A percentile compares a stretch with the other conserved stretches of the same genome.
phyloP scores from a whole-genome alignment of 768 basidiomycete genomes.

The Collybia sordida region DNA sequence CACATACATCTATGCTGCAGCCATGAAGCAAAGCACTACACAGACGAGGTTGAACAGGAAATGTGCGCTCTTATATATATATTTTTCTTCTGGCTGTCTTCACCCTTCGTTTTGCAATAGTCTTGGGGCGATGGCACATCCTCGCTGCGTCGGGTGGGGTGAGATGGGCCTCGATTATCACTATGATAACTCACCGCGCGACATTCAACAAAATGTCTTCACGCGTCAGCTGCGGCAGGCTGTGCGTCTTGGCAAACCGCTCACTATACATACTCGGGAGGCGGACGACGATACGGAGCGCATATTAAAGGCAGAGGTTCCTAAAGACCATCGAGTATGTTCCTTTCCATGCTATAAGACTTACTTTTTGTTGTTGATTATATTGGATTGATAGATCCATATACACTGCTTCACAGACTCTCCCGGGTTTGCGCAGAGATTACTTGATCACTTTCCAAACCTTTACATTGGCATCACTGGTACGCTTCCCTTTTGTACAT shows the following conservation, averaged over 20 bases:
- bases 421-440: conserved; percentile 66
- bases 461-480: conserved; percentile 85
- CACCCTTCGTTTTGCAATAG: conserved; percentile 30
- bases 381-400: conserved; percentile 58
- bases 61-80: conserved; percentile 56
- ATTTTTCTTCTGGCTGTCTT: background rate
- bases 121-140: conserved; percentile 73
- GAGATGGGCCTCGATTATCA: conserved; percentile 90
- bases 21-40: conserved; percentile 72
- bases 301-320: conserved; percentile 76
- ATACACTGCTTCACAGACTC: conserved; percentile 89
- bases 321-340: conserved; percentile 63
- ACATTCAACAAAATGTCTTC: conserved; percentile 66
- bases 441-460: conserved; percentile 78
- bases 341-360: background rate
- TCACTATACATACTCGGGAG: conserved; percentile 86
- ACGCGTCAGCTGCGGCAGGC: conserved; percentile 67
- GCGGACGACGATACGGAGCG: conserved; percentile 81
- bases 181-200: conserved; percentile 75
- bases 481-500: conserved; percentile 12
- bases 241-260: conserved; percentile 66
- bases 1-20: conserved; percentile 30
- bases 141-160: conserved; percentile 84
- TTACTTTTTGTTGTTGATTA: background rate
- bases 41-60: conserved; percentile 62